phyloP scores from a whole-genome alignment of 2,329 filamentous ascomycete species.

The Periglandula ipomoeae region DNA sequence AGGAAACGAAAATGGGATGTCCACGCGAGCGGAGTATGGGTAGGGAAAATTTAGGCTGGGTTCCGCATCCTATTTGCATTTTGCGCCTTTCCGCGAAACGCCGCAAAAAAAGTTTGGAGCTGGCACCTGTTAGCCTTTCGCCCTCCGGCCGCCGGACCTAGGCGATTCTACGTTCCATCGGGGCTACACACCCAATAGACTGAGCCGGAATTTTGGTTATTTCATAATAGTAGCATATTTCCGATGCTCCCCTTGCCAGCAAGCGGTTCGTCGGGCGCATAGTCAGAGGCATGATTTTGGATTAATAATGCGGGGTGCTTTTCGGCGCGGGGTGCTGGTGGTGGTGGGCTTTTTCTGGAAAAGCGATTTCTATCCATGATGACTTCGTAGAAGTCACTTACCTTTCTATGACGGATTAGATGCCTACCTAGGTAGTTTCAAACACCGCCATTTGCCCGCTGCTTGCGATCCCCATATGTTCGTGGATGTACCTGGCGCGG shows the following conservation, averaged over 20 bases:
- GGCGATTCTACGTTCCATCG: not conserved
- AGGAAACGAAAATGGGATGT: not conserved
- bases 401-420: not conserved
- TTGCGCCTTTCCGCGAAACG: not conserved
- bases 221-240: no score
- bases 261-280: no score
- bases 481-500: no score
- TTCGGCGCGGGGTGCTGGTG: not conserved
- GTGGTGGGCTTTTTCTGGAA: not conserved
- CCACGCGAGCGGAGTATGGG: slow-evolving; percentile 1
- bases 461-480: no score
- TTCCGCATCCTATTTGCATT: not conserved
- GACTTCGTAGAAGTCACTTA: not conserved
- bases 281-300: no score
- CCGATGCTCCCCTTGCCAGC: no score
- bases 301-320: no score
- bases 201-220: not conserved
- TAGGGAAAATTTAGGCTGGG: not conserved
- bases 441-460: no score
- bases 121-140: not conserved
- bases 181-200: no score
- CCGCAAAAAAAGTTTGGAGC: not conserved
- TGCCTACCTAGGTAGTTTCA: no score
- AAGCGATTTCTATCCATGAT: not conserved
- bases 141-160: not conserved